phyloP scores from a whole-genome alignment of 805 yeast genomes.

The Nakazawaea peltata region DNA sequence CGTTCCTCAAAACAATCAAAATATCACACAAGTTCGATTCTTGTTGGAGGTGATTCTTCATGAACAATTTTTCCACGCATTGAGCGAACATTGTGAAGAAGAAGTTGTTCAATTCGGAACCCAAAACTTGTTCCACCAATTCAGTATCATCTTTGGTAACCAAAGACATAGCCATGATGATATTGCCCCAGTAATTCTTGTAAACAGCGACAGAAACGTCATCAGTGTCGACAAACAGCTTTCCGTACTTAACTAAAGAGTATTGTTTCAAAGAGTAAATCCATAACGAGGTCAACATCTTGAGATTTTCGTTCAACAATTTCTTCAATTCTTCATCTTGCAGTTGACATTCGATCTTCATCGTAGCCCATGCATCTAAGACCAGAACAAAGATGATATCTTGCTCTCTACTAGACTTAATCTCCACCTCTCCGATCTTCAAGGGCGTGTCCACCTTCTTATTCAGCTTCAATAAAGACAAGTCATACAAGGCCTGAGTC shows the following conservation, averaged over 20 bases:
- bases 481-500: conserved; percentile 57
- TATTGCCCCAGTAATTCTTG: conserved; percentile 63
- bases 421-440: conserved; percentile 49
- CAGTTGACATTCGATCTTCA: conserved; percentile 27
- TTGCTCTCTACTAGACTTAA: conserved; percentile 34
- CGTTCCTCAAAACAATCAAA: conserved; percentile 41
- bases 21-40: conserved; percentile 25
- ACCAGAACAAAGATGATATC: conserved; percentile 52
- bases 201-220: conserved; percentile 39
- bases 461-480: conserved; percentile 20
- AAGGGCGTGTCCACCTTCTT: conserved; percentile 28
- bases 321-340: conserved; percentile 35
- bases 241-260: conserved; percentile 54
- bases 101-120: conserved; percentile 53
- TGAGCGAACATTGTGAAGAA: conserved; percentile 78
- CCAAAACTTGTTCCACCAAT: conserved; percentile 38
- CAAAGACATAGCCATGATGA: conserved; percentile 67
- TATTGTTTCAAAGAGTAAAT: conserved; percentile 64
- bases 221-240: conserved; percentile 26
- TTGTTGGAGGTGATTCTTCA: conserved; percentile 16
- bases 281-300: conserved; percentile 71
- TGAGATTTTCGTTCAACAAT: conserved; percentile 48
- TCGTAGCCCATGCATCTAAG: conserved; percentile 67
- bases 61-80: conserved; percentile 68
- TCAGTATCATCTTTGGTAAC: conserved; percentile 44